These are phyloP conservation scores for Fusarium mundagurra DNA, from an alignment of 2,329 filamentous ascomycete species.

Conservation along the genomic window DNA sequence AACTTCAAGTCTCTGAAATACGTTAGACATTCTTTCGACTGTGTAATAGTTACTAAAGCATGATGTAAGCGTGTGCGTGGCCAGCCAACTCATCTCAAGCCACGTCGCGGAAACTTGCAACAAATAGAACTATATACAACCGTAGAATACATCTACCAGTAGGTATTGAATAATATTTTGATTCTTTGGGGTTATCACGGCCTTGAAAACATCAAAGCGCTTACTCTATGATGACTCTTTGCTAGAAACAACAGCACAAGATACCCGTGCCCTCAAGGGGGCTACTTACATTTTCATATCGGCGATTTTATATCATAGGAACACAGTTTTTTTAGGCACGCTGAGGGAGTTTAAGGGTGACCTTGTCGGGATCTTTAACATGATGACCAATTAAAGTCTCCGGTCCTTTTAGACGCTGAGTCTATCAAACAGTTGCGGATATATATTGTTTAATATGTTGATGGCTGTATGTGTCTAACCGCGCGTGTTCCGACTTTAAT, in stretches of 20 bases:
- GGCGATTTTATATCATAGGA: background rate
- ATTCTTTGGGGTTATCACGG: too few species aligned
- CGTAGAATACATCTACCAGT: background rate
- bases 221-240: background rate
- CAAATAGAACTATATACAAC: background rate
- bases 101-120: background rate
- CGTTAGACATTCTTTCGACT: too few species aligned
- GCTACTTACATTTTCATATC: background rate
- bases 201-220: rapidly evolving
- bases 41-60: too few species aligned
- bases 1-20: background rate
- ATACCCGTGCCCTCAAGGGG: too few species aligned
- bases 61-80: background rate
- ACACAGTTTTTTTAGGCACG: rapidly evolving
- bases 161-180: background rate
- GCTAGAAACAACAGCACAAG: background rate
- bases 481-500: background rate
- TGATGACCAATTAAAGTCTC: too few species aligned
- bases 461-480: rapidly evolving
- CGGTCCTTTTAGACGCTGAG: too few species aligned
- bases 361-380: background rate
- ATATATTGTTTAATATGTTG: background rate
- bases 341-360: rapidly evolving
- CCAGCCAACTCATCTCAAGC: background rate
- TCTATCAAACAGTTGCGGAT: background rate